Conservation (phyloP, 2,329 filamentous ascomycete genomes). For the Talaromyces verruculosus region DNA sequence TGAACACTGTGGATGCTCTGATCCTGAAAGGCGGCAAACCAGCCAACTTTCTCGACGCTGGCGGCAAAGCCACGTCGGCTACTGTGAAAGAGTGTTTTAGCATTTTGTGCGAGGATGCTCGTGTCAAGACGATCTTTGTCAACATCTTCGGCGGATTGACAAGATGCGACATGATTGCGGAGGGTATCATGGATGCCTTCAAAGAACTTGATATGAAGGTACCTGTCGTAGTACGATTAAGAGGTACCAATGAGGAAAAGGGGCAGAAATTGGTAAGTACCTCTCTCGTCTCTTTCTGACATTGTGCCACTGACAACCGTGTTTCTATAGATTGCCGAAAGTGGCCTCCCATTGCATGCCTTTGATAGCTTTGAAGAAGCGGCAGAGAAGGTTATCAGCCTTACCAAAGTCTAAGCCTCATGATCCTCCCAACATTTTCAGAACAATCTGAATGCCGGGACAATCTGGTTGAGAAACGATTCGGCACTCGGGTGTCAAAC, state of each 20-base stretch:
- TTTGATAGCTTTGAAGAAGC: constrained; percentile 76
- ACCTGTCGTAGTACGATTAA: constrained; percentile 73
- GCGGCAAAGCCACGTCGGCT: constrained; percentile 79
- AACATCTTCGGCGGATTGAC: constrained; percentile 72
- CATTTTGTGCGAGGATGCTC: constrained; percentile 67
- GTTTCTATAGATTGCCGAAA: constrained; percentile 58
- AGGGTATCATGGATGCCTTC: constrained; percentile 71
- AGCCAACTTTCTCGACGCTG: constrained; percentile 86
- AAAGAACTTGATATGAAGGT: constrained; percentile 64
- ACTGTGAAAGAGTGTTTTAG: constrained; percentile 77
- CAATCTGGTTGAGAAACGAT: not conserved
- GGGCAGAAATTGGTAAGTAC: constrained; percentile 62
- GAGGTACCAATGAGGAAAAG: constrained; percentile 71
- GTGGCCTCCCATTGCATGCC: constrained; percentile 65
- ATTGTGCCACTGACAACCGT: not conserved
- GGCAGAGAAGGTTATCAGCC: constrained; percentile 63
- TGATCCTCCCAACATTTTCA: not conserved
- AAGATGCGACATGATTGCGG: constrained; percentile 77
- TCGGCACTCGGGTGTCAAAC: not conserved
- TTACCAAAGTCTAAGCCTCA: constrained; percentile 40
- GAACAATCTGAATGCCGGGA: not conserved
- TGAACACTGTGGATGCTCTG: constrained; percentile 86
- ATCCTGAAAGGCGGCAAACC: constrained; percentile 65
- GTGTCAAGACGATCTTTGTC: constrained; percentile 71
- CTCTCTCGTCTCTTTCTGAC: not conserved